These are phyloP conservation scores for Flaveria sonorensis DNA, from an alignment of 129 eudicot genomes.

Conservation along the genomic window DNA sequence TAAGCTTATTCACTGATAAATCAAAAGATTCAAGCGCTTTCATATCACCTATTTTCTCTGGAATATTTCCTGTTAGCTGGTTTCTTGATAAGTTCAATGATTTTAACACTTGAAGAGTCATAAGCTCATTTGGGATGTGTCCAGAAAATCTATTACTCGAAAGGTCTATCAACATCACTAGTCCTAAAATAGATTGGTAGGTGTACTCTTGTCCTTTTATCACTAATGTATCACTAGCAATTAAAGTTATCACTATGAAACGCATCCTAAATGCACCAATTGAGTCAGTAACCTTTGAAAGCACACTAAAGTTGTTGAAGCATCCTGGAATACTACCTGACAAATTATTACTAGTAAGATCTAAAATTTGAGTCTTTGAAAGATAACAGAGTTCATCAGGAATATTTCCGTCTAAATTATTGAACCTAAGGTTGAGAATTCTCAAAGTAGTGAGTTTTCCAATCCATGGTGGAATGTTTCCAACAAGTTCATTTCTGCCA, in stretches of 20 bases:
- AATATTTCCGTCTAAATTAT: conserved; percentile 28
- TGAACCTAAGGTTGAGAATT: conserved; percentile 34
- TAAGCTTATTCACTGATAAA: neutral
- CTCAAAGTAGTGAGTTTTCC: neutral
- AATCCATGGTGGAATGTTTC: conserved; percentile 20
- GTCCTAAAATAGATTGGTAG: neutral
- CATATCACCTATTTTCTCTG: neutral
- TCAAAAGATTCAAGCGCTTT: neutral
- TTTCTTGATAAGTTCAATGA: neutral
- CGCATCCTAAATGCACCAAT: too few relatives aligned
- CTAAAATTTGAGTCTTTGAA: conserved; percentile 34
- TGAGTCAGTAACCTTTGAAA: neutral
- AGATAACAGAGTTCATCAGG: conserved; percentile 37
- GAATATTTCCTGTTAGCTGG: neutral
- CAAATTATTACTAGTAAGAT: conserved; percentile 38
- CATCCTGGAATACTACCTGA: conserved; percentile 42
- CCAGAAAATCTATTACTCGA: neutral
- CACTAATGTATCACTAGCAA: conserved; percentile 14
- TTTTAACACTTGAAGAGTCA: neutral
- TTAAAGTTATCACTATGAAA: too few relatives aligned
- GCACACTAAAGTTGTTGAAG: neutral
- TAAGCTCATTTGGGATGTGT: neutral
- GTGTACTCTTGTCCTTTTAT: conserved; percentile 20
- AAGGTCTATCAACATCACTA: neutral
- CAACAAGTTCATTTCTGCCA: conserved; percentile 23